Conservation (phyloP, 306 rosid genomes). For the Fagus sylvatica region DNA sequence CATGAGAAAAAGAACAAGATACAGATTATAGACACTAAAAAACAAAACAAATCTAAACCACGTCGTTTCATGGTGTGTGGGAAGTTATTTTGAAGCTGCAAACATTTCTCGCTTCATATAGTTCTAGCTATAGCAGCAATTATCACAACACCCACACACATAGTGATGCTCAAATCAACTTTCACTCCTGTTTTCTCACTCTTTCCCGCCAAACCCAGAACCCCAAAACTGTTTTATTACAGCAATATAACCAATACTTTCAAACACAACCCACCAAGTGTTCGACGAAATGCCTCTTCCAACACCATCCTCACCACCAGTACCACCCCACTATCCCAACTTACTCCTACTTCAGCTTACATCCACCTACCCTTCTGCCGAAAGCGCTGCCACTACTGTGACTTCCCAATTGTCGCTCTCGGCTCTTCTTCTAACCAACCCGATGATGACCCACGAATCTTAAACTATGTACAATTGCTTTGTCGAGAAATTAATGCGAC, state of each 20-base stretch:
- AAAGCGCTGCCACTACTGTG: slow-evolving; percentile 94
- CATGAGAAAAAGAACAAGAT: too few species aligned
- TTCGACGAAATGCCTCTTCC: slow-evolving; percentile 67
- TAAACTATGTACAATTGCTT: slow-evolving; percentile 58
- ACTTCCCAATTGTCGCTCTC: slow-evolving; percentile 89
- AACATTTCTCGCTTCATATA: too few species aligned
- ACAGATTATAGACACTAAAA: too few species aligned
- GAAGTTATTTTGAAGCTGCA: too few species aligned
- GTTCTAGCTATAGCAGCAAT: background rate
- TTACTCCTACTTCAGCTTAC: slow-evolving; percentile 71
- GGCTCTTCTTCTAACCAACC: slow-evolving; percentile 59
- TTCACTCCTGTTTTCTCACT: slow-evolving; percentile 54
- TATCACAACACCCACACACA: background rate
- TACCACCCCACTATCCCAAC: background rate
- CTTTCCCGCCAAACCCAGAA: slow-evolving; percentile 42
- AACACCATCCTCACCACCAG: background rate
- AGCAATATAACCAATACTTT: slow-evolving; percentile 11
- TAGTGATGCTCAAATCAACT: slow-evolving; percentile 54
- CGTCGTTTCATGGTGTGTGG: too few species aligned
- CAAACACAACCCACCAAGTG: slow-evolving; percentile 42
- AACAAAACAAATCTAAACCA: too few species aligned
- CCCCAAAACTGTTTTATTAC: slow-evolving; percentile 1
- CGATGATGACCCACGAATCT: slow-evolving; percentile 70
- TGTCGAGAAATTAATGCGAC: slow-evolving; percentile 81
- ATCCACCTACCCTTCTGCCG: slow-evolving; percentile 96